phyloP scores from a whole-genome alignment of 805 yeast species.

The Lipomyces kockii region DNA sequence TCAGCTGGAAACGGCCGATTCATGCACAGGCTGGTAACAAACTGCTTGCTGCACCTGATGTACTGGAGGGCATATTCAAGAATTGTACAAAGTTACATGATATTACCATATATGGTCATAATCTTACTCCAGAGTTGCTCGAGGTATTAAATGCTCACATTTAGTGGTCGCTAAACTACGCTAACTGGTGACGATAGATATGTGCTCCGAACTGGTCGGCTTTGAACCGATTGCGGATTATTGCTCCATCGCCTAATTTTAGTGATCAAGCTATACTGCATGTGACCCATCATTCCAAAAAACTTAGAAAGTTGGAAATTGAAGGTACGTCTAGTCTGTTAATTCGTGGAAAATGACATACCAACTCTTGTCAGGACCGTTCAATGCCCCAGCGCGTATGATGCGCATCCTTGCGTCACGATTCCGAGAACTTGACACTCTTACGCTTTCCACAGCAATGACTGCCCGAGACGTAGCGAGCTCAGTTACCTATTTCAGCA shows the following conservation, averaged over 20 bases:
- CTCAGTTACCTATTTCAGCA: conserved; percentile 2
- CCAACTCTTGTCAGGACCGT: neutral
- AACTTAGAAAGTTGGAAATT: conserved; percentile 1
- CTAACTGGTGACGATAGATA: neutral
- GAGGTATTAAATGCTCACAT: neutral
- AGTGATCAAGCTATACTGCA: neutral
- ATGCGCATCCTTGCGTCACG: conserved; percentile 7
- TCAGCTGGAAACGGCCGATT: conserved; percentile 2
- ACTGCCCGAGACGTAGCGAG: neutral
- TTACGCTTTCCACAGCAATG: neutral
- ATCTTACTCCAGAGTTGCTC: neutral
- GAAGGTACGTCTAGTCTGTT: neutral
- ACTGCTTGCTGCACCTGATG: neutral
- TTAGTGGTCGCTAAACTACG: neutral
- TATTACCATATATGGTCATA: conserved; percentile 2
- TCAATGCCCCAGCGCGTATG: conserved; percentile 3
- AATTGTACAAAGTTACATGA: conserved; percentile 4
- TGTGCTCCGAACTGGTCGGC: conserved; percentile 5
- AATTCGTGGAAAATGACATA: neutral
- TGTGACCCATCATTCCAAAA: conserved; percentile 2
- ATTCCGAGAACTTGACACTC: conserved; percentile 1
- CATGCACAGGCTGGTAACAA: neutral
- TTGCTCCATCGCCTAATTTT: conserved; percentile 5
- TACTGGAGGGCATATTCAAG: neutral
- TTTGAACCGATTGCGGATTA: neutral